Conservation (phyloP, 345 rosid genomes). For the Odontarrhena argentea region DNA sequence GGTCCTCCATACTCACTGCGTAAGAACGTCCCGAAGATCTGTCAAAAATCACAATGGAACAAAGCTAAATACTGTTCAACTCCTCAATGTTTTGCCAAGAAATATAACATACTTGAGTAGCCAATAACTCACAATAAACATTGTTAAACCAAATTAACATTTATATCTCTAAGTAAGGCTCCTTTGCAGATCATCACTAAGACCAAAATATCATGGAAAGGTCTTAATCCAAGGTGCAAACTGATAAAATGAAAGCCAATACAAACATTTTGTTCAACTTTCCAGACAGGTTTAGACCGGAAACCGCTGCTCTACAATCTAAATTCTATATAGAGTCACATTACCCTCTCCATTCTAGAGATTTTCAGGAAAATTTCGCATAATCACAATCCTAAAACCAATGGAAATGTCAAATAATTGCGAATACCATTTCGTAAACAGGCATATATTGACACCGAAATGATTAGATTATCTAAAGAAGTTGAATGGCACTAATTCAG, state of each 20-base stretch:
- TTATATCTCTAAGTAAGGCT: slow-evolving; percentile 1
- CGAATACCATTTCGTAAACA: slow-evolving; percentile 2
- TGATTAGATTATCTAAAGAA: background rate
- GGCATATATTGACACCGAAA: background rate
- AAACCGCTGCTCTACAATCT: slow-evolving; percentile 3
- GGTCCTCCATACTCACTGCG: slow-evolving; percentile 90
- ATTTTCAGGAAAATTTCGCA: background rate
- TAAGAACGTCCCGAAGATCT: slow-evolving; percentile 79
- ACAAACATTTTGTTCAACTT: background rate
- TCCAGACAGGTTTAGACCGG: background rate
- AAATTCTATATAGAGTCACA: background rate
- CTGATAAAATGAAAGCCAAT: background rate
- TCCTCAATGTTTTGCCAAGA: background rate
- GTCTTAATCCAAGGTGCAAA: background rate
- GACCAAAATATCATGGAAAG: background rate
- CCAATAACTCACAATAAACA: background rate
- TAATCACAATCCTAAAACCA: background rate
- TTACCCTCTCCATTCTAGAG: background rate
- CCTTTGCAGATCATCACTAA: background rate
- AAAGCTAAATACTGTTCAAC: background rate
- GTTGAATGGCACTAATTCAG: background rate
- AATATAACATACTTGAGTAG: slow-evolving; percentile 3
- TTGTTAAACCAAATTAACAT: background rate
- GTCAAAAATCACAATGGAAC: slow-evolving; percentile 31
- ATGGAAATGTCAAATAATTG: background rate